These are phyloP conservation scores for Xylariales sp. DNA, from an alignment of 2,329 filamentous ascomycete species.

Conservation along the genomic window DNA sequence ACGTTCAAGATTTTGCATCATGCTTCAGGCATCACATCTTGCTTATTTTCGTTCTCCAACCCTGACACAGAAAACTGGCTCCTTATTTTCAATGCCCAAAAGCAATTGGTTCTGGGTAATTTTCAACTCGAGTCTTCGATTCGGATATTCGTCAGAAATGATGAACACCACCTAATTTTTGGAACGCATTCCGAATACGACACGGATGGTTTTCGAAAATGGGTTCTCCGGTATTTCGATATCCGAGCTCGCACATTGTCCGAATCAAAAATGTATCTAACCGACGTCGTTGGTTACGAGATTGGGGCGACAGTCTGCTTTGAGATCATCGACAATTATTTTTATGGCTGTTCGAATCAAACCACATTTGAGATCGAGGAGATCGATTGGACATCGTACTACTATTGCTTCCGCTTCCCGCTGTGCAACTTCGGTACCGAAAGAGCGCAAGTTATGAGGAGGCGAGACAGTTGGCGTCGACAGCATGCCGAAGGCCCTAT, in stretches of 20 bases:
- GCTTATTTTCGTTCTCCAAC: conserved; percentile 44
- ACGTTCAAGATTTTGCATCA: conserved; percentile 54
- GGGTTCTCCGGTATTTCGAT: conserved; percentile 54
- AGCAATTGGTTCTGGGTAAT: conserved; percentile 34
- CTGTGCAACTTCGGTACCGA: conserved; percentile 39
- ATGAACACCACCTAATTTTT: conserved; percentile 56
- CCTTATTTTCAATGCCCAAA: conserved; percentile 42
- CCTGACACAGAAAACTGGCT: conserved; percentile 42
- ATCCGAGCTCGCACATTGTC: conserved; percentile 36
- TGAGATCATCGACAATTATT: conserved; percentile 59
- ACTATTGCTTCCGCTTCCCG: conserved; percentile 61
- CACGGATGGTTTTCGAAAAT: conserved; percentile 53
- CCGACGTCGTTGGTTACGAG: conserved; percentile 58
- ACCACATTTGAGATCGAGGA: conserved; percentile 58
- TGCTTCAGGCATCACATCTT: conserved; percentile 51
- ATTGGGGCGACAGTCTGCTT: conserved; percentile 68
- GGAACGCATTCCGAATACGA: conserved; percentile 56
- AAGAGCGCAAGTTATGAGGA: conserved; percentile 36
- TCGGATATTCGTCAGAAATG: conserved; percentile 66
- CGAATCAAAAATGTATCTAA: conserved; percentile 43
- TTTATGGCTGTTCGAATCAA: conserved; percentile 68
- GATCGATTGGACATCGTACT: conserved; percentile 64
- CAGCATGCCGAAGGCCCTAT: conserved; percentile 66
- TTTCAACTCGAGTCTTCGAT: conserved; percentile 38
- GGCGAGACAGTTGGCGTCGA: conserved; percentile 56